phyloP scores from a whole-genome alignment of 164 flowering plant genomes.

The Pachysandra terminalis region DNA sequence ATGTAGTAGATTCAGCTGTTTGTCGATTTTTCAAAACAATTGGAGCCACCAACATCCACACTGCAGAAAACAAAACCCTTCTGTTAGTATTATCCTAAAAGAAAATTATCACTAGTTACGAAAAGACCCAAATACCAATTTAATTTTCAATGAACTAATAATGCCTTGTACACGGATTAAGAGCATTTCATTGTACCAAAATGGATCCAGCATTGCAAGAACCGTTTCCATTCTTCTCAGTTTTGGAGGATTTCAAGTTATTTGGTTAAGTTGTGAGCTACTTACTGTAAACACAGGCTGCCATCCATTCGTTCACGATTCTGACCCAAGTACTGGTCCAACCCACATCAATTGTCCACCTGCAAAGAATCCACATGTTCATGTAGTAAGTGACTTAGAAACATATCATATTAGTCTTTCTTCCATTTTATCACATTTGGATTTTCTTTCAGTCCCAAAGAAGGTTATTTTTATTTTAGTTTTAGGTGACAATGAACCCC shows the following conservation, averaged over 20 bases:
- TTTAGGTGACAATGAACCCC: too few relatives aligned
- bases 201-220: neutral
- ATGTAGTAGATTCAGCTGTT: conserved; percentile 25
- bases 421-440: neutral
- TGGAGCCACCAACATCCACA: conserved; percentile 79
- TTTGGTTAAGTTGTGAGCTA: neutral
- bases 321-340: conserved; percentile 98
- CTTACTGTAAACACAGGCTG: conserved; percentile 83
- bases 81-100: neutral
- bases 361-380: conserved; percentile 22
- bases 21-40: conserved; percentile 49
- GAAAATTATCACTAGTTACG: too few relatives aligned
- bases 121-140: too few relatives aligned
- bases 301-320: conserved; percentile 83
- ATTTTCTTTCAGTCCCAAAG: too few relatives aligned
- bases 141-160: too few relatives aligned
- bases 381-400: neutral
- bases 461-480: too few relatives aligned
- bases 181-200: too few relatives aligned
- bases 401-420: neutral
- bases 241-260: neutral
- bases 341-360: conserved; percentile 94
- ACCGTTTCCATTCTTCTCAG: neutral
- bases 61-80: conserved; percentile 31
- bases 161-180: too few relatives aligned